Evolutionary conservation across 2,329 filamentous ascomycete species (phyloP), one percentile per base, ranked within the genome.

Genomic region (Coleophoma crateriformis): DNA sequence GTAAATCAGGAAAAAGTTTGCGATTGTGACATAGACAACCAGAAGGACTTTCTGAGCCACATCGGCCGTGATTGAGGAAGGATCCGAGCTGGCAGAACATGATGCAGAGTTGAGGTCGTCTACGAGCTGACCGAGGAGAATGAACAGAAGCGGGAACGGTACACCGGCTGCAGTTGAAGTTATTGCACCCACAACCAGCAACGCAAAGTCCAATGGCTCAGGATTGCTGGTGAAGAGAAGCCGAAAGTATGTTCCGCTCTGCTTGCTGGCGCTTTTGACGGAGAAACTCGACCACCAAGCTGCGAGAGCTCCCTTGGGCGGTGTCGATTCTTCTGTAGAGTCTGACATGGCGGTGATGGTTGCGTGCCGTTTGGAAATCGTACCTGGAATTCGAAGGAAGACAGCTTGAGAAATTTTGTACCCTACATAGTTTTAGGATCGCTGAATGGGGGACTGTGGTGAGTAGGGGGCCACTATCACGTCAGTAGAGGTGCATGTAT

Each of bases 21-120:
- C 82, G 50, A 85, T 78, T 17, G 79, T 79, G 35, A 88, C 73
- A 61, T 84, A 85, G 13, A 85, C 75, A 19, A 87, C 70, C 44
- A 77, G 57, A 61, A 86, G 63, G 37, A 88, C 77, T 58, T 81
- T 84, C 37, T 32, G 47, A 27, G 51, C 50, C 47, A 59, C 49
- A 13, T 35, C 50, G 19, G 46, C 33, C 7, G 51, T 45, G 11
- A 37, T 27, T 2, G 42, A 38, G 14, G 50, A 48, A 10, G 43
- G 37, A 11, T 42, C 39, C 14, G 48, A 33, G n/a, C 46, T 47
- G 13, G 46, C 45, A 13, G 19, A 32, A 47, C 56, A 59, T n/a
- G 77, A 75, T 17, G 77, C 76, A 12, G 68, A 64, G 59, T 83
- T 84, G 59, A 85, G 71, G 53, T 82, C 72, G 58, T 85, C 80